These are phyloP conservation scores for Lactifluus piperatus DNA, from an alignment of 768 basidiomycete species.

Conservation along the genomic window DNA sequence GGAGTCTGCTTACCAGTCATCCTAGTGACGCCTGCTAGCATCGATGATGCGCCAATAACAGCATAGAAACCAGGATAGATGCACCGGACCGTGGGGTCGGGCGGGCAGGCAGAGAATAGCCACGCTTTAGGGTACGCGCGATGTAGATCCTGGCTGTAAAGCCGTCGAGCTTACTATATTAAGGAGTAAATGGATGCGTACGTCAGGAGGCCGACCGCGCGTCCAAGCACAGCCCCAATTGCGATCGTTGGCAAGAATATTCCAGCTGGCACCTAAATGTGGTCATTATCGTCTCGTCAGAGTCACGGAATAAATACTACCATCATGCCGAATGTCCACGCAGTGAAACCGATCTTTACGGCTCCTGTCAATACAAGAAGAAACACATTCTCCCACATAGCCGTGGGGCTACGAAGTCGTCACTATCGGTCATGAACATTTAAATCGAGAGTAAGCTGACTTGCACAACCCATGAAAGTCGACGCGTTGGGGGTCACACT, in stretches of 20 bases:
- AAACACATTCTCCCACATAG: conserved; percentile 60
- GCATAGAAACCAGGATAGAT: conserved; percentile 73
- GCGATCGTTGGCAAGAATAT: conserved; percentile 72
- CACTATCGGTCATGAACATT: background rate
- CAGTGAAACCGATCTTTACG: conserved; percentile 53
- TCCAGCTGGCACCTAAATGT: conserved; percentile 57
- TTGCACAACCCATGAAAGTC: conserved; percentile 78
- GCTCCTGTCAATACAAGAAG: conserved; percentile 52
- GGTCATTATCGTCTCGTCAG: background rate
- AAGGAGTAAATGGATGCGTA: conserved; percentile 26
- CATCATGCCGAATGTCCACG: conserved; percentile 78
- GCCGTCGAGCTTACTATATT: background rate
- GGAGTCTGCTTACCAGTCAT: conserved; percentile 53
- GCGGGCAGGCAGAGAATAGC: conserved; percentile 65
- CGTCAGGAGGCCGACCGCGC: conserved; percentile 62
- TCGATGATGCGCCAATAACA: conserved; percentile 66
- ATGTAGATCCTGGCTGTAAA: conserved; percentile 54
- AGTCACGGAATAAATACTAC: conserved; percentile 26
- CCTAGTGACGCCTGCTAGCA: conserved; percentile 68
- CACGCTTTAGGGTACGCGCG: conserved; percentile 57
- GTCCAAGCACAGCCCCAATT: conserved; percentile 64
- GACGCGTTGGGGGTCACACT: conserved; percentile 60
- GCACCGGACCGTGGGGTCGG: conserved; percentile 58
- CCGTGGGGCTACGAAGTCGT: conserved; percentile 41
- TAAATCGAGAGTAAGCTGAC: conserved; percentile 31